Percentiles rank a stretch among this genome's conserved stretches.
These are phyloP conservation scores for Phytophthora rubi DNA, from an alignment of 352 stramenopile species.

Conservation along the genomic window DNA sequence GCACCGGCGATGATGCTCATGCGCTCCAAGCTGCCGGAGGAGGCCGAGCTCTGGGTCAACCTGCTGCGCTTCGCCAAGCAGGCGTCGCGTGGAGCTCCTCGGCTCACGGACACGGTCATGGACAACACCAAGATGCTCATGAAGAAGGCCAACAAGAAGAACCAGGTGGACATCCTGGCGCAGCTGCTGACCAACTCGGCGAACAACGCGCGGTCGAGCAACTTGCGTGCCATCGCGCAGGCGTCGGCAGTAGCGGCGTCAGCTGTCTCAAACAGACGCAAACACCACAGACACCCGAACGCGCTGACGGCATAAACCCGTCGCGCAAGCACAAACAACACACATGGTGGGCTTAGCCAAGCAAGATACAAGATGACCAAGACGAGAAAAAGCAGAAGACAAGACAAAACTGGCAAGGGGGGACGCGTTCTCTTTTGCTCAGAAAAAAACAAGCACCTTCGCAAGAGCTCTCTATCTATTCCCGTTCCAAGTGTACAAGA, in stretches of 20 bases:
- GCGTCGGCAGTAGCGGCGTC: slow-evolving; percentile 42
- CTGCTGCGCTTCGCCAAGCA: slow-evolving; percentile 72
- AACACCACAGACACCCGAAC: slow-evolving; percentile 27
- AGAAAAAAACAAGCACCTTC: slow-evolving; percentile 36
- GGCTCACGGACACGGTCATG: slow-evolving; percentile 33
- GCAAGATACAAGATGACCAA: slow-evolving; percentile 28
- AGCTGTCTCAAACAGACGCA: slow-evolving; percentile 39
- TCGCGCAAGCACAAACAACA: slow-evolving; percentile 15
- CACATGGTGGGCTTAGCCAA: slow-evolving; percentile 16
- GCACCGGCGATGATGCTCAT: slow-evolving; percentile 62
- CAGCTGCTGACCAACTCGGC: slow-evolving; percentile 50
- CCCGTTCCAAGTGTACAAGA: slow-evolving; percentile 37
- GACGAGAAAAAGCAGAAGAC: slow-evolving; percentile 49
- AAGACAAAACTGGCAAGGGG: slow-evolving; percentile 27
- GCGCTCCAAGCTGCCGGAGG: slow-evolving; percentile 59
- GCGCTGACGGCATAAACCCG: slow-evolving; percentile 33
- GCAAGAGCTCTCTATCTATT: slow-evolving; percentile 45
- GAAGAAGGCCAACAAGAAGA: slow-evolving; percentile 53
- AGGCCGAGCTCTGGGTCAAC: slow-evolving; percentile 79
- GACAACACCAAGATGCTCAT: slow-evolving; percentile 39
- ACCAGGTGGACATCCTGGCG: slow-evolving; percentile 52
- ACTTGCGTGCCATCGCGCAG: slow-evolving; percentile 42
- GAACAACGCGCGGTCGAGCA: slow-evolving; percentile 38
- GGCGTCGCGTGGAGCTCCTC: slow-evolving; percentile 37
- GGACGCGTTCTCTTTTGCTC: slow-evolving; percentile 9